These are phyloP conservation scores for Protostelium mycophagum DNA, from an alignment of 78 protist genomes.

Conservation along the genomic window DNA sequence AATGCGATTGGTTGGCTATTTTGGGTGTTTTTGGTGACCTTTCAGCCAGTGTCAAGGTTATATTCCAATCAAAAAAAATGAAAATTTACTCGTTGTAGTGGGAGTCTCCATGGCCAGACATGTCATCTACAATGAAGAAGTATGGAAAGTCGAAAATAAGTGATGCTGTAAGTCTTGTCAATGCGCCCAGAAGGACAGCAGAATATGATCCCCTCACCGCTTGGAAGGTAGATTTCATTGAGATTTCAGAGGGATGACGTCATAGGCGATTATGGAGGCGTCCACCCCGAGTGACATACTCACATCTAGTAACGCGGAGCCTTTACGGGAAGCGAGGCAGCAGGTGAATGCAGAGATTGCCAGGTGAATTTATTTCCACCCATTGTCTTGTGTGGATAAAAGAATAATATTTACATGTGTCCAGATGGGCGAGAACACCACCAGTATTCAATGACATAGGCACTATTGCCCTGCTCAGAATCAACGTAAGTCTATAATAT, in stretches of 20 bases:
- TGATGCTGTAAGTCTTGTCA: neutral
- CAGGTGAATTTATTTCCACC: neutral
- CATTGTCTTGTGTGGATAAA: neutral
- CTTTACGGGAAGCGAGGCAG: neutral
- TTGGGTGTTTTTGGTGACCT: neutral
- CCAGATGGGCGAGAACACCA: neutral
- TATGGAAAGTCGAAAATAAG: neutral
- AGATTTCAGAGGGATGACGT: neutral
- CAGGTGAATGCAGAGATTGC: neutral
- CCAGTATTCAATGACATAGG: neutral
- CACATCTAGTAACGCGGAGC: neutral
- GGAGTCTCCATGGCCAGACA: neutral
- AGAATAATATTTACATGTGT: no score
- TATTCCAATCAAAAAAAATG: neutral
- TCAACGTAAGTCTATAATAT: neutral
- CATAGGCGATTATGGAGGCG: neutral
- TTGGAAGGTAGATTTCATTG: neutral
- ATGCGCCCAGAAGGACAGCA: neutral
- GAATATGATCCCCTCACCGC: neutral
- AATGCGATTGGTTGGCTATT: neutral
- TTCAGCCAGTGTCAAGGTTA: neutral
- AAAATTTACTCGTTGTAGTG: neutral
- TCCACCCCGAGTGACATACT: neutral
- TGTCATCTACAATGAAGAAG: neutral
- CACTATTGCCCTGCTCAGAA: neutral